These are phyloP conservation scores for Tuber melanosporum DNA, from an alignment of 495 filamentous ascomycete species.

Conservation along the genomic window DNA sequence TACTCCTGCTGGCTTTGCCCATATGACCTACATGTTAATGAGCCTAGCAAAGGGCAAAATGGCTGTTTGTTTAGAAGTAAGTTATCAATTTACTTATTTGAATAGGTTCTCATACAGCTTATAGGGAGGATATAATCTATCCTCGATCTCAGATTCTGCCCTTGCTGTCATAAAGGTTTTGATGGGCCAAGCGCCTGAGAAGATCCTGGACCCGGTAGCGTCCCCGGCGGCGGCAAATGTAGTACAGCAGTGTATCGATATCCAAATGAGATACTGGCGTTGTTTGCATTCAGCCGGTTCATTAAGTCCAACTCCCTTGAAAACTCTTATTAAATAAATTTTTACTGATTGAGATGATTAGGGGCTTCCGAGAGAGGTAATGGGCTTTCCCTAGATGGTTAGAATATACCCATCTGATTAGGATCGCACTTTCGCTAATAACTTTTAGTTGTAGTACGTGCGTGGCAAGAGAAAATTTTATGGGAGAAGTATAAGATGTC, in stretches of 20 bases:
- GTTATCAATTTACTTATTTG: background rate
- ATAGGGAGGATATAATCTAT: conserved; percentile 86
- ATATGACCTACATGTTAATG: conserved; percentile 99
- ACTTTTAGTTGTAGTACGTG: conserved; percentile 62
- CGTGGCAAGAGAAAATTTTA: conserved; percentile 62
- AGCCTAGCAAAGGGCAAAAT: conserved; percentile 85
- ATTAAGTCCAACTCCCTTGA: background rate
- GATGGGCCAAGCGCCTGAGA: conserved; percentile 87
- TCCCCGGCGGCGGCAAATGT: conserved; percentile 47
- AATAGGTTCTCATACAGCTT: background rate
- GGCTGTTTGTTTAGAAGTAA: conserved; percentile 76
- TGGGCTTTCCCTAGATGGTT: background rate
- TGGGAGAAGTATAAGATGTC: conserved; percentile 54
- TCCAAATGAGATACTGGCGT: conserved; percentile 56
- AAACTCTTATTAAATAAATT: background rate
- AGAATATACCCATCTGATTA: background rate
- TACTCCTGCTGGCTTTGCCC: conserved; percentile 82
- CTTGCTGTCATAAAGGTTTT: conserved; percentile 84
- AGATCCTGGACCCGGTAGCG: conserved; percentile 48
- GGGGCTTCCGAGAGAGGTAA: background rate
- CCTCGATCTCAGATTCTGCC: conserved; percentile 84
- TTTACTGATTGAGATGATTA: background rate
- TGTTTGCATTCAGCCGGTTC: conserved; percentile 48
- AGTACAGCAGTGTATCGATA: conserved; percentile 49
- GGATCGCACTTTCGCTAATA: background rate